phyloP scores from a whole-genome alignment of 1,284 basidiomycete species.

The Trametes versicolor region DNA sequence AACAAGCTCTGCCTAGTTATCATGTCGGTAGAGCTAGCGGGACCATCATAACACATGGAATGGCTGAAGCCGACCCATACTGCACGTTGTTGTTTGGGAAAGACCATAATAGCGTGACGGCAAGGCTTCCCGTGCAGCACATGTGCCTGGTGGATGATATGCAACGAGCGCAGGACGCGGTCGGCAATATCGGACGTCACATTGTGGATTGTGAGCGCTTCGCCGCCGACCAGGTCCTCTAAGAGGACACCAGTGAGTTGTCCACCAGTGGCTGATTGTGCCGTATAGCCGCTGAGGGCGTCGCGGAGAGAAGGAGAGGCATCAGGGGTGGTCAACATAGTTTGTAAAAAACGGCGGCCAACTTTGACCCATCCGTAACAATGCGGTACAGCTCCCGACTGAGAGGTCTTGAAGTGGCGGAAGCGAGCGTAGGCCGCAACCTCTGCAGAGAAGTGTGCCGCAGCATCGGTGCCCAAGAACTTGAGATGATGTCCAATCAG shows the following conservation, averaged over 20 bases:
- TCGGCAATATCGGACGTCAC: not conserved
- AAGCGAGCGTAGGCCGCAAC: not conserved
- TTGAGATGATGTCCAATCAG: not conserved
- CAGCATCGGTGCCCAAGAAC: not conserved
- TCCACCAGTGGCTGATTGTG: too few species aligned
- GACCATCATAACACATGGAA: not conserved
- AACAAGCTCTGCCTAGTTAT: not conserved
- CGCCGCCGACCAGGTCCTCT: not conserved
- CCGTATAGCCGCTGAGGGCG: not conserved
- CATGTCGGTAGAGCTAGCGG: not conserved
- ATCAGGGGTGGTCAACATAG: not conserved
- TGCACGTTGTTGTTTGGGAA: not conserved
- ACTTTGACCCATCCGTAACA: not conserved
- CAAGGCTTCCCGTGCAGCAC: not conserved
- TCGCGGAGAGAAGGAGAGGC: not conserved
- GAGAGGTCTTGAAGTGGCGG: not conserved
- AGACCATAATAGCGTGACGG: not conserved
- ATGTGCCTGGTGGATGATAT: not conserved
- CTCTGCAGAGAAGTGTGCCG: not conserved
- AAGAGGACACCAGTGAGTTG: not conserved
- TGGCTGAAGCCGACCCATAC: constrained; percentile 10
- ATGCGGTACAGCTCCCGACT: not conserved
- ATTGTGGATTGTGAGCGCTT: constrained; percentile 5
- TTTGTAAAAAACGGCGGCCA: not conserved
- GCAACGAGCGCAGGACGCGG: not conserved